Evolutionary conservation across 2,329 filamentous ascomycete genomes (phyloP), one percentile per base, ranked within the genome.

Genomic region (Decorospora gaudefroyi): DNA sequence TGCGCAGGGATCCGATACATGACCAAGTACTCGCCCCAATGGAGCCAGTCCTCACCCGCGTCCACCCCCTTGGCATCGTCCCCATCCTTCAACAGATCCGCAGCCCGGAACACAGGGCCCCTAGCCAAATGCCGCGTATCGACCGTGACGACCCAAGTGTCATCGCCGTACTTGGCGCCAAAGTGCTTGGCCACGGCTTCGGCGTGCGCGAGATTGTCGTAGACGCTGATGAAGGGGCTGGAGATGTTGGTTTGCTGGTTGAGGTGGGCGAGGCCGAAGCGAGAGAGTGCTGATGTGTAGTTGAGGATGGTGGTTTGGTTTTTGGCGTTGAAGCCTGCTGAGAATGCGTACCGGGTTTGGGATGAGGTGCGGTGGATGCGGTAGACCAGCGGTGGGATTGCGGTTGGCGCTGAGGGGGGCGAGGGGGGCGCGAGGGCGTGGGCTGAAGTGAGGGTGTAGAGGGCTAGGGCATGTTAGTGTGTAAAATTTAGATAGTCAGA

Each of bases 231-330:
- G 42, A 69, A 62, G 3, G 67, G 67, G 4, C 59, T 62, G 6
- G 59, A 63, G 38, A 68, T 62, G 52, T 69, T 69, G 30, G 67
- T 69, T 35, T 66, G 62, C 12, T 56, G 56, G 49, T 61, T 51
- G 6, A 68, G 46, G 12, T 66, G 63, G 6, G 63, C 61, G 42
- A 65, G 55, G 5, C 60, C 59, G 46, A 66, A 66, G 35, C 61
- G 60, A 0, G 46, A 53, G 11, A 63, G 51, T 1, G 46, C 43
- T 1, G 55, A 57, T 2, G 51, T 55, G 37, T 55, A 57, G 52
- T 57, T 59, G 16, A 66, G 43, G 42, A 68, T 63, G 1, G 67
- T 69, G 33, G 63, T 63, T 41, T 68, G 67, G 51, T 69, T 69
- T 18, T 68, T 68, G 4, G 65, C 47, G 19, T 40, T 50, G 57